Base-by-base conservation (phyloP, 169 alveolate species). In the Plasmodium reichenowi region DNA sequence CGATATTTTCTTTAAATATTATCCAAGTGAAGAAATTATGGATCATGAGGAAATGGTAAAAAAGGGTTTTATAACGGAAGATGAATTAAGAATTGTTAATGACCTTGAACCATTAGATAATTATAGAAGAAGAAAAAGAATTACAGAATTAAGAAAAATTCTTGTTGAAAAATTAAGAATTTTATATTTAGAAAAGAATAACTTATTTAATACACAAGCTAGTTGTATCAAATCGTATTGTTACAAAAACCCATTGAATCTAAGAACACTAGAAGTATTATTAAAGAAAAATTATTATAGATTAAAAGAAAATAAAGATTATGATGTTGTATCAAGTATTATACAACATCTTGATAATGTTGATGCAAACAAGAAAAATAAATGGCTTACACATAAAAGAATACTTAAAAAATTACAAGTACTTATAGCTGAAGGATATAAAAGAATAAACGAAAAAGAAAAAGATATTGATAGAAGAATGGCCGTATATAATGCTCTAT, bases 381-480 rank as follows among this genome's bases (percentile, higher is more conserved):
- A 59, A 1, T 89, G 92, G 80, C 88, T 76, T 7, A 88, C 83
- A 43, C 72, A 47, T 20, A 88, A 72, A 26, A 92, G 93, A 50
- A 91, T 74, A 47, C 54, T 74, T 67, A 68, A 78, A 10, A 93
- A 91, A 15, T 64, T 75, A 15, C 22, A 88, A 15, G 93, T 93
- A 6, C 76, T 91, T 17, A 54, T 80, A 24, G 58, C 63, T 8
- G 74, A 62, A 3, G 94, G 92, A 32, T 62, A 83, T 26, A 60
- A 66, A 2, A 87, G 43, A 22, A 50, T 63, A 13, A 10, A 24
- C 9, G 85, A 73, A 8, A 67, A 52, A 17, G 92, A 73, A 43
- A 70, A 45, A 26, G 63, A 85, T 50, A 74, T 73, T 1, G 13
- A 48, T 6, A 50, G 59, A 22, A 52, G 45, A 43, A 68, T n/a